Conservation (phyloP, 352 stramenopile genomes). For the Lagenidium giganteum region DNA sequence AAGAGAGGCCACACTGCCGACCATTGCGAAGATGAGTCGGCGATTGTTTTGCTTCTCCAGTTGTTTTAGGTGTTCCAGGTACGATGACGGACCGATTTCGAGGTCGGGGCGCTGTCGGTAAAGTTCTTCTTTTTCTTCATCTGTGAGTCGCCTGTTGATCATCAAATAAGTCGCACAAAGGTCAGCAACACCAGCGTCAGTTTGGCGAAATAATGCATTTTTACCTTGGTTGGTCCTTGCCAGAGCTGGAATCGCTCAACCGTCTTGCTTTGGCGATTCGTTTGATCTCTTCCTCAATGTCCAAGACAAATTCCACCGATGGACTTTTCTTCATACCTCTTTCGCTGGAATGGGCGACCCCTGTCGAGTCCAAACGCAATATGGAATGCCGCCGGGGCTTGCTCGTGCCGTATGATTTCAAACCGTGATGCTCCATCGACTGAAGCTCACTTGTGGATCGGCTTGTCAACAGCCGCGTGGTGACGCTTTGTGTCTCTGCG, state of each 20-base stretch:
- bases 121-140: constrained; percentile 77
- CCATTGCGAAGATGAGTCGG: constrained; percentile 68
- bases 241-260: constrained; percentile 27
- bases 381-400: constrained; percentile 39
- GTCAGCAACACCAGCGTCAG: constrained; percentile 9
- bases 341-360: constrained; percentile 13
- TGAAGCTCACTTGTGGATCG: constrained; percentile 4
- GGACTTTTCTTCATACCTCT: constrained; percentile 48
- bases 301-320: constrained; percentile 66
- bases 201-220: constrained; percentile 5
- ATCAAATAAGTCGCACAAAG: not conserved
- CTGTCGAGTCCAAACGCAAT: constrained; percentile 47
- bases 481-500: constrained; percentile 18
- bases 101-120: constrained; percentile 80
- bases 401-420: constrained; percentile 20
- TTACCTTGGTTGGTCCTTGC: constrained; percentile 41
- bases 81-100: constrained; percentile 57
- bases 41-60: constrained; percentile 54
- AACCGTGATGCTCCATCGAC: too few species aligned
- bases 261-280: constrained; percentile 19
- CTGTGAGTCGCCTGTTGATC: constrained; percentile 49
- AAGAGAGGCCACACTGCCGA: constrained; percentile 63
- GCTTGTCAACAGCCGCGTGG: constrained; percentile 16
- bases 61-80: constrained; percentile 50
- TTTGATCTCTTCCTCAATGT: constrained; percentile 31